Percentiles rank a stretch among this genome's conserved stretches.
Evolutionary conservation across 352 stramenopile genomes (phyloP).

Genomic region (Phytophthora nicotianae): DNA sequence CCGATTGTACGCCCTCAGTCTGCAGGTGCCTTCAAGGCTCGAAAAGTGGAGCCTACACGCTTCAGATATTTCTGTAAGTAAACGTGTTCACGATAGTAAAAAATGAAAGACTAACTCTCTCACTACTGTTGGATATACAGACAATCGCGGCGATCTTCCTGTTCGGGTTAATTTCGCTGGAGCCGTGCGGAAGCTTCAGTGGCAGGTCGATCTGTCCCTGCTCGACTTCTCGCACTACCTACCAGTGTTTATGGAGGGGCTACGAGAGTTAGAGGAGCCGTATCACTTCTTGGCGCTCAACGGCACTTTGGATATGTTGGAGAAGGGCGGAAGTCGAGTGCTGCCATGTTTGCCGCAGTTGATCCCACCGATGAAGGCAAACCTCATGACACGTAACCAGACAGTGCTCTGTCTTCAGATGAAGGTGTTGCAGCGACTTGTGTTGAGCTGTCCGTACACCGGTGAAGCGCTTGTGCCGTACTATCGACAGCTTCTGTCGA

Average conservation of each 20-base stretch:
- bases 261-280: constrained; percentile 86
- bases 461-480: constrained; percentile 92
- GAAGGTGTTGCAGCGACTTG: constrained; percentile 78
- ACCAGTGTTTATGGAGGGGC: constrained; percentile 92
- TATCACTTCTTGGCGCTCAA: constrained; percentile 87
- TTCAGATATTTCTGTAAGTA: constrained; percentile 87
- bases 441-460: constrained; percentile 71
- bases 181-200: constrained; percentile 76
- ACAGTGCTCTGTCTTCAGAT: constrained; percentile 79
- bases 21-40: constrained; percentile 60
- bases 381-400: constrained; percentile 82
- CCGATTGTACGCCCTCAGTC: constrained; percentile 48
- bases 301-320: constrained; percentile 83
- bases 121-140: constrained; percentile 34
- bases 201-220: constrained; percentile 63
- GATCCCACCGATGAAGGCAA: constrained; percentile 84
- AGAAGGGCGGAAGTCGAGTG: constrained; percentile 69
- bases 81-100: neutral
- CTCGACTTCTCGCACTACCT: constrained; percentile 90
- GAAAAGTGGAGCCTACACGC: constrained; percentile 73
- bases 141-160: constrained; percentile 74
- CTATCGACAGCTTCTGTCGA: constrained; percentile 91
- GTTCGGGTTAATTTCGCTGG: constrained; percentile 78
- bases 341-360: constrained; percentile 59
- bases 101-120: neutral